Base-by-base conservation (phyloP, 805 yeast genomes). In the Metschnikowia bowlesiae region DNA sequence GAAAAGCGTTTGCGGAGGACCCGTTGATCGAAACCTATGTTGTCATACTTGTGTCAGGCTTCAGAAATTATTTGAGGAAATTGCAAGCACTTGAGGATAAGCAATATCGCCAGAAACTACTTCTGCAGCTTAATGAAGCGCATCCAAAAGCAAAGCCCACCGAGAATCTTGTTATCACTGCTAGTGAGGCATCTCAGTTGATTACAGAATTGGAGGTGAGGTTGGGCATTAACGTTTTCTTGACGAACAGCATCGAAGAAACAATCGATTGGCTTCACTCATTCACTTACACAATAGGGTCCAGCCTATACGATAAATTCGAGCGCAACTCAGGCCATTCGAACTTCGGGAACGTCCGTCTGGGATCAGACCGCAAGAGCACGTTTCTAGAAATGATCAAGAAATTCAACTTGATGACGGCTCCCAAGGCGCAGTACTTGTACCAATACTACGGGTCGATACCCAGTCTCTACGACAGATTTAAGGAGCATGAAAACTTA, bases 331-430 rank as follows among this genome's bases (percentile, higher is more conserved):
- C 73, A 50, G 78, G 77, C 36, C 71, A 81, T 48, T 75, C 85
- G 0, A 81, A 80, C 54, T 64, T 85, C 8, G 83, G 84, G 4
- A 68, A 64, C 1, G 74, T 83, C 9, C 76, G 71, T 58, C 81
- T 87, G 6, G 87, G 87, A 0, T 65, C 69, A 10, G 78, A 75
- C 56, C 57, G 68, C 3, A 64, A 66, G 26, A 79, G 79, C 39
- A 74, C 82, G 0, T 78, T 73, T 56, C 54, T 73, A 4, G 77
- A 78, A 54, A 73, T 82, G 48, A 54, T 85, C 29, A 73, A 76
- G 46, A 84, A 84, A 50, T 74, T 86, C 54, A 81, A 80, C 48
- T 69, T 74, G 54, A 74, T 85, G 75, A 83, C 87, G 2, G 75
- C 72, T 8, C 61, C 74, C 2, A 76, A 76, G 48, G 78, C 83